Conservation (phyloP, 257 asterid genomes). For the Plectranthus barbatus region DNA sequence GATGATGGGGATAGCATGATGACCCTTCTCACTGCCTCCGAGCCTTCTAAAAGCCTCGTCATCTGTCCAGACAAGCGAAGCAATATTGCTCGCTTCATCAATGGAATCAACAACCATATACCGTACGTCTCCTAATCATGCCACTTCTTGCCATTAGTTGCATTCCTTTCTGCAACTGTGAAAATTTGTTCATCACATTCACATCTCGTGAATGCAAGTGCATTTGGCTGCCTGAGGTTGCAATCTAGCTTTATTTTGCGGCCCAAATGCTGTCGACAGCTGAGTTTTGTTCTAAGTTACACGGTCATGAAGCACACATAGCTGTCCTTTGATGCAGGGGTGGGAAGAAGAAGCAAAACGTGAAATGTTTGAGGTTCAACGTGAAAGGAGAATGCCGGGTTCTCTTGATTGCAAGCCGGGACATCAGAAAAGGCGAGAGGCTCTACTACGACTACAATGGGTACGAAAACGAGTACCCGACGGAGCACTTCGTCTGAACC, state of each 20-base stretch:
- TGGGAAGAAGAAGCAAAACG: constrained; percentile 86
- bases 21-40: constrained; percentile 72
- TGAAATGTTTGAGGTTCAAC: constrained; percentile 71
- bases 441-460: constrained; percentile 88
- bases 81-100: constrained; percentile 85
- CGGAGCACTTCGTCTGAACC: constrained; percentile 69
- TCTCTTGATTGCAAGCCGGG: constrained; percentile 67
- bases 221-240: too few species aligned
- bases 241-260: too few species aligned
- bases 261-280: too few species aligned
- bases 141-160: background rate
- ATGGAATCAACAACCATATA: constrained; percentile 88
- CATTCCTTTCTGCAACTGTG: background rate
- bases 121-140: constrained; percentile 37
- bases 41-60: constrained; percentile 62
- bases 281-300: too few species aligned
- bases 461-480: constrained; percentile 82
- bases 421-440: constrained; percentile 77
- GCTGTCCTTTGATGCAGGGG: constrained; percentile 46
- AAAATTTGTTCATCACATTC: too few species aligned
- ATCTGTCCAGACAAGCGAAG: constrained; percentile 84
- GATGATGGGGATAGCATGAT: constrained; percentile 95
- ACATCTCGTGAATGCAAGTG: too few species aligned
- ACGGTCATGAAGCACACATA: too few species aligned
- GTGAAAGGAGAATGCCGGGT: constrained; percentile 75